Conservation (phyloP, 192 early-diverging fungal genomes). For the Linderina pennispora region DNA sequence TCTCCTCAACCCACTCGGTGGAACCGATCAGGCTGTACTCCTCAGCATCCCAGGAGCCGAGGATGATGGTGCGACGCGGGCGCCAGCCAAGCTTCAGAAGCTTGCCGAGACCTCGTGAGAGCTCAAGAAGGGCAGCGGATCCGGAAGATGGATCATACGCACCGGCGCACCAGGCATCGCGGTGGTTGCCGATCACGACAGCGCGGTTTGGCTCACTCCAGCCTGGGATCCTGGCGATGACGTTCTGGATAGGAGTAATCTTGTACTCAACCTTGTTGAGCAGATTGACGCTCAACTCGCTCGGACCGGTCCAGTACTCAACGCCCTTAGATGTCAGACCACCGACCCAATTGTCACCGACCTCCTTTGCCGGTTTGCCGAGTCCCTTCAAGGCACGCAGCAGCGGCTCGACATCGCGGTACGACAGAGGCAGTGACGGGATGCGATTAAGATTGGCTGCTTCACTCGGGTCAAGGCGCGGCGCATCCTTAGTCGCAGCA, state of each 20-base stretch:
- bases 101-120: slow-evolving; percentile 46
- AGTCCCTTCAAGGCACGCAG: slow-evolving; percentile 46
- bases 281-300: slow-evolving; percentile 39
- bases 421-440: slow-evolving; percentile 61
- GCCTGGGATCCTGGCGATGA: slow-evolving; percentile 55
- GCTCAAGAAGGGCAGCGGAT: slow-evolving; percentile 54
- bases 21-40: slow-evolving; percentile 60
- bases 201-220: slow-evolving; percentile 44
- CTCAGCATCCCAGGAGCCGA: slow-evolving; percentile 62
- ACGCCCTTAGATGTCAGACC: slow-evolving; percentile 42
- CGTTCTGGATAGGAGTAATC: slow-evolving; percentile 52
- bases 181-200: slow-evolving; percentile 57
- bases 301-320: slow-evolving; percentile 53
- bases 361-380: slow-evolving; percentile 27
- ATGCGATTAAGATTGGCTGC: slow-evolving; percentile 48
- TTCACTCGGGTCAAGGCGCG: slow-evolving; percentile 47
- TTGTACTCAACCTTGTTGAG: slow-evolving; percentile 48
- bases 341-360: slow-evolving; percentile 45
- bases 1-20: slow-evolving; percentile 62
- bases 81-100: slow-evolving; percentile 53
- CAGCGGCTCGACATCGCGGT: slow-evolving; percentile 52
- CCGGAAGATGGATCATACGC: slow-evolving; percentile 60
- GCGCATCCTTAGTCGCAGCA: slow-evolving; percentile 47
- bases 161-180: slow-evolving; percentile 61
- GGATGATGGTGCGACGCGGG: slow-evolving; percentile 53